phyloP scores from a whole-genome alignment of 805 yeast genomes.

The Ogataea methylovora region DNA sequence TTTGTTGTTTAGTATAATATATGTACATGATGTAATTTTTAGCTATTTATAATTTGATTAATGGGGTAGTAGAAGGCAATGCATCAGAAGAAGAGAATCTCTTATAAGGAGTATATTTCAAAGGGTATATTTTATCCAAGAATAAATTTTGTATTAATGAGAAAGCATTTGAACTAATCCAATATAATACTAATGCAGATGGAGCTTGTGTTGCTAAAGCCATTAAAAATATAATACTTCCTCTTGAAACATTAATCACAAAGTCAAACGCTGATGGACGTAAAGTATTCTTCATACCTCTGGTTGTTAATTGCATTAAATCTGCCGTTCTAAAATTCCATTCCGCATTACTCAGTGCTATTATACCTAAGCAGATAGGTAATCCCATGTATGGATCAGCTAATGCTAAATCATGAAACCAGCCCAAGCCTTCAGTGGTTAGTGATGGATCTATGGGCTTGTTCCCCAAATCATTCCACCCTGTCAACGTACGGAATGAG shows the following conservation, averaged over 20 bases:
- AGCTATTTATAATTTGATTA: conserved; percentile 8
- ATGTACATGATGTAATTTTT: not conserved
- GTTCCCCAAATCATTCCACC: conserved; percentile 40
- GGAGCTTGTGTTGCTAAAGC: conserved; percentile 85
- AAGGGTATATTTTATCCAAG: conserved; percentile 60
- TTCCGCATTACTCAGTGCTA: conserved; percentile 73
- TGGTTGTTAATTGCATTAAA: conserved; percentile 33
- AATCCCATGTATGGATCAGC: conserved; percentile 56
- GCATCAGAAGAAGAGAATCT: conserved; percentile 10
- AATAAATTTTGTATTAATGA: conserved; percentile 71
- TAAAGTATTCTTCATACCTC: conserved; percentile 32
- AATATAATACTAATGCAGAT: conserved; percentile 70
- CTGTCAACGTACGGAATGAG: conserved; percentile 69
- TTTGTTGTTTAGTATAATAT: no score
- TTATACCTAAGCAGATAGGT: conserved; percentile 65
- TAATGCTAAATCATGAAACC: conserved; percentile 54
- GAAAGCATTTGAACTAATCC: conserved; percentile 80
- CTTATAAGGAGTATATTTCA: conserved; percentile 38
- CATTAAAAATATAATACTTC: conserved; percentile 74
- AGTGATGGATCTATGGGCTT: conserved; percentile 44
- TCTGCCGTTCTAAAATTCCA: conserved; percentile 67
- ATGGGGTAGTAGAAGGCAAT: conserved; percentile 8
- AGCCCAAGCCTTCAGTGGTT: conserved; percentile 45
- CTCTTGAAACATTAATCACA: conserved; percentile 61
- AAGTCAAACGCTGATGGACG: conserved; percentile 58